phyloP scores from a whole-genome alignment of 106 monocot species.

The Dioscorea zingiberensis region DNA sequence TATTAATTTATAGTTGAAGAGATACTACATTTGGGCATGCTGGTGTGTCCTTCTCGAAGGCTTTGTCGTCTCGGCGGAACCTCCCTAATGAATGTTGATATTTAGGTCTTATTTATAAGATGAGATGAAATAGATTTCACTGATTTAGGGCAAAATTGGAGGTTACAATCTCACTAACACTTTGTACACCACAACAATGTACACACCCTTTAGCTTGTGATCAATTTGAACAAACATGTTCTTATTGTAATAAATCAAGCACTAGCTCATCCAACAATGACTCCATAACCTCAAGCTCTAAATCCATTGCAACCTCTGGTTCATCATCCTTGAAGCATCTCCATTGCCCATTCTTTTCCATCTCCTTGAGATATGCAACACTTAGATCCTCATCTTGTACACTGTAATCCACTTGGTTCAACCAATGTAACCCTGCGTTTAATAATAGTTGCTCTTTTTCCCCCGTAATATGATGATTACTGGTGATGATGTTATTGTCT shows the following conservation, averaged over 20 bases:
- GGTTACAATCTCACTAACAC: background rate
- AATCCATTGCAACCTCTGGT: constrained; percentile 8
- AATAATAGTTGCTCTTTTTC: constrained; percentile 12
- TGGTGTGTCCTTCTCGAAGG: too few species aligned
- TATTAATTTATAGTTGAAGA: too few species aligned
- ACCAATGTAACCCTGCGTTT: constrained; percentile 30
- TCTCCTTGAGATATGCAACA: constrained; percentile 17
- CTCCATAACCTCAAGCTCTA: constrained; percentile 16
- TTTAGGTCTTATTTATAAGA: too few species aligned
- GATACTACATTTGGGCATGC: too few species aligned
- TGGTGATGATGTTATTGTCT: background rate
- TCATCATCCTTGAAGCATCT: constrained; percentile 31
- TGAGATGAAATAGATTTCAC: background rate
- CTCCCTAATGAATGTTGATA: too few species aligned
- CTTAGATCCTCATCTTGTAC: too few species aligned
- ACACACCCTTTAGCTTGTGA: background rate
- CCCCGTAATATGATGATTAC: background rate
- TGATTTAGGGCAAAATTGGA: background rate
- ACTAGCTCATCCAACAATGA: constrained; percentile 32
- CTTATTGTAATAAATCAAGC: constrained; percentile 10
- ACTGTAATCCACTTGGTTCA: background rate
- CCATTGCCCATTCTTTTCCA: constrained; percentile 42
- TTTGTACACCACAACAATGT: background rate
- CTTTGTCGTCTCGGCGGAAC: too few species aligned
- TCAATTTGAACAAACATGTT: too few species aligned